Evolutionary conservation across 805 yeast species (phyloP).

Genomic region (Ogataea wickerhamii): DNA sequence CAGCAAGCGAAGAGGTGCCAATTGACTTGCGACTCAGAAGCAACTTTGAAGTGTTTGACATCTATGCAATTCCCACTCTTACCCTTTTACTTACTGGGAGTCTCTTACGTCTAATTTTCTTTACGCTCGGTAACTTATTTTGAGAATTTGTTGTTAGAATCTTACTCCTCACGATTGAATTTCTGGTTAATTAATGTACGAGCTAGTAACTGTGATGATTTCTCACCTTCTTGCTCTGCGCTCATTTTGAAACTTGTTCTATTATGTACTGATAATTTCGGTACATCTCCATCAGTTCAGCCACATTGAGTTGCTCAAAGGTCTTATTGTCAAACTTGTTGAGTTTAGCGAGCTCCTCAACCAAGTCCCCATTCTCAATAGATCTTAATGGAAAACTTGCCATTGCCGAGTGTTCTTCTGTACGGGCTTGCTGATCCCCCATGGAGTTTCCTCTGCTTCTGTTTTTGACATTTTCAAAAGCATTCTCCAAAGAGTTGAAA

Average conservation of each 20-base stretch:
- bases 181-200: no score
- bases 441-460: conserved; percentile 29
- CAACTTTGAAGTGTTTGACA: conserved; percentile 24
- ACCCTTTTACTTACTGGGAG: conserved; percentile 5
- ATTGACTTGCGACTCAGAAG: conserved; percentile 22
- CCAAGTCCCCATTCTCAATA: neutral
- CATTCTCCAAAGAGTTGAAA: conserved; percentile 31
- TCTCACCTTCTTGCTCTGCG: no score
- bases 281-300: conserved; percentile 28
- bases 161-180: no score
- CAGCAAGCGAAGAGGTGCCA: conserved; percentile 17
- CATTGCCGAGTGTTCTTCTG: neutral
- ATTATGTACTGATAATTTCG: conserved; percentile 27
- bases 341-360: conserved; percentile 12
- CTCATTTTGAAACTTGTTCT: conserved; percentile 7
- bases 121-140: neutral
- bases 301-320: conserved; percentile 29
- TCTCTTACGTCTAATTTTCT: neutral
- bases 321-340: conserved; percentile 20
- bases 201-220: no score
- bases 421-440: conserved; percentile 9
- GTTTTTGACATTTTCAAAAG: conserved; percentile 30
- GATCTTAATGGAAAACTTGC: conserved; percentile 1
- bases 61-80: conserved; percentile 25
- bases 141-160: no score